Percentiles rank a stretch among this genome's conserved stretches.
Conservation (phyloP, 23 red algal species). For the Pyropia yezoensis region DNA sequence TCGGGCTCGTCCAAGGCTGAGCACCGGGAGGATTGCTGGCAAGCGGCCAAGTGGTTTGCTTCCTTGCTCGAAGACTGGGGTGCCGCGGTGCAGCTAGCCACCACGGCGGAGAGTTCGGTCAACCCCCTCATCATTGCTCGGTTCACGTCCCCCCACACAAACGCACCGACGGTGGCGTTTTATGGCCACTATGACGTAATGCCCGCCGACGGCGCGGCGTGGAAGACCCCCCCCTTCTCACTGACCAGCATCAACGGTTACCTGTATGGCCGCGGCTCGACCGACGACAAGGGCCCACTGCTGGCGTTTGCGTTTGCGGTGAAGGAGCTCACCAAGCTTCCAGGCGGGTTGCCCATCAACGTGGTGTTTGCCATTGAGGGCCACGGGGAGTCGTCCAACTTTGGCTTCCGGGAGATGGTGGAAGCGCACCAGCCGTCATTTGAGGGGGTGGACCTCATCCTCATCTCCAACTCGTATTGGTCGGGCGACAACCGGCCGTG, state of each 20-base stretch:
- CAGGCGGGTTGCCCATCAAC: conserved; percentile 36
- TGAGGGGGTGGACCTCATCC: conserved; percentile 42
- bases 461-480: conserved; percentile 72
- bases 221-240: conserved; percentile 66
- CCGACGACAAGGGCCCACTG: conserved; percentile 96
- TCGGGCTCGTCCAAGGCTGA: conserved; percentile 17
- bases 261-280: conserved; percentile 78
- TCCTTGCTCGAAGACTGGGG: conserved; percentile 43
- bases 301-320: conserved; percentile 72
- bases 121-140: conserved; percentile 55
- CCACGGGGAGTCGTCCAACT: conserved; percentile 58
- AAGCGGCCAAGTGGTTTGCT: conserved; percentile 48
- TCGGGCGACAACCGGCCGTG: conserved; percentile 69
- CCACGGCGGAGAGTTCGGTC: not conserved
- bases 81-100: conserved; percentile 32
- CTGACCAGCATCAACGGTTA: conserved; percentile 67
- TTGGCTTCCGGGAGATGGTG: conserved; percentile 59
- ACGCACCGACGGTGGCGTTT: conserved; percentile 58
- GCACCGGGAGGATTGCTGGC: conserved; percentile 51
- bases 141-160: conserved; percentile 21
- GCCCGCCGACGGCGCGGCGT: conserved; percentile 54
- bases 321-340: conserved; percentile 29
- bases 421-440: conserved; percentile 36
- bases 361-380: conserved; percentile 78
- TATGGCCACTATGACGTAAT: conserved; percentile 96